Base-by-base conservation (phyloP, 106 monocot genomes). In the Dioscorea zingiberensis region DNA sequence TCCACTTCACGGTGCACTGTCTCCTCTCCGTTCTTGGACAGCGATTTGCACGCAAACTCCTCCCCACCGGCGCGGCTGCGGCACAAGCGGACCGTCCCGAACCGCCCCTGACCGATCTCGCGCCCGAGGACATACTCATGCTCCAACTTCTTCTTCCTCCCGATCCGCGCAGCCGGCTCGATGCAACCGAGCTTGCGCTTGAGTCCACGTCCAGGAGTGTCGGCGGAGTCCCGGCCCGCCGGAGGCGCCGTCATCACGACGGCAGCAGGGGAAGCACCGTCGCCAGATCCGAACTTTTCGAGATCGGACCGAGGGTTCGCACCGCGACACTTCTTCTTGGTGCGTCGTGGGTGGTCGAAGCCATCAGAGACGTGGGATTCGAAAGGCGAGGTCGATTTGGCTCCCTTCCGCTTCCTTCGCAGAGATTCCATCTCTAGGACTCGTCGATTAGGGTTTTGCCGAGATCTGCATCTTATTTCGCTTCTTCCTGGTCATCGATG, bases 111-210 rank as follows among this genome's bases (percentile, higher is more conserved):
- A 44, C 95, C 95, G 28, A 97, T 83, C 79, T 74, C 70, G 16
- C 28, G 44, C n/a, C 83, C 88, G 4, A 97, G 62, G 16, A 68
- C 65, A 67, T 85, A 97, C 64, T 91, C 85, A 15, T 69, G 61
- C 54, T 81, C 91, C 38, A 95, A 64, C 66, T 73, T 85, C 81
- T 83, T 88, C 74, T 77, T 81, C 13, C 95, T 69, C 15, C 88
- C 70, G 21, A 94, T 70, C 69, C 66, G 74, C 9, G 74, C 81
- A 0, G 66, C 70, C 27, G 77, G 29, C 60, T 97, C 91, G 55
- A 97, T 62, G 70, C 95, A 97, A 0, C 95, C 95, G 0, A 88
- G 71, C 68, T 97, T 97, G 67, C 95, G 62, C 69, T 97, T 97
- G 54, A 85, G 64, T 12, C 95, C 95, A 11, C 95, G 75, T 29